Conservation (phyloP, 768 basidiomycete genomes). For the Tubosaeta sp. region DNA sequence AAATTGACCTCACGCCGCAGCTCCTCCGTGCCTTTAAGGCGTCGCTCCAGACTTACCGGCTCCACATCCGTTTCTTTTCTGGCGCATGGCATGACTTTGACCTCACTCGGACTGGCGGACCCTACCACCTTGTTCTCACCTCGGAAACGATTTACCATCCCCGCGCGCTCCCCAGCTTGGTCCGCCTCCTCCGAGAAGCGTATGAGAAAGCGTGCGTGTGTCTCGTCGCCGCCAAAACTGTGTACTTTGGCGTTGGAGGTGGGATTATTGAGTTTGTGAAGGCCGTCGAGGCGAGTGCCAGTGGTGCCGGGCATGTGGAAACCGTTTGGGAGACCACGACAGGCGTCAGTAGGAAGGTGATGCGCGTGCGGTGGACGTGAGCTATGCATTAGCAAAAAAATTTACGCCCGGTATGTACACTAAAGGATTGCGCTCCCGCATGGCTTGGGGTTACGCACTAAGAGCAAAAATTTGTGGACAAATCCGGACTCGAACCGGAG, state of each 20-base stretch:
- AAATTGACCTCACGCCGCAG: constrained; percentile 61
- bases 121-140: constrained; percentile 74
- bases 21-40: constrained; percentile 61
- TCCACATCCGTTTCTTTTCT: constrained; percentile 70
- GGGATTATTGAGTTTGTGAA: constrained; percentile 72
- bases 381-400: no score
- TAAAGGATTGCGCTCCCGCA: no score
- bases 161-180: constrained; percentile 58
- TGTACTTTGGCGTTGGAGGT: constrained; percentile 96
- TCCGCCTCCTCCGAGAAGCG: constrained; percentile 46
- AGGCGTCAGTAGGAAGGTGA: constrained; percentile 74
- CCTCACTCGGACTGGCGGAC: constrained; percentile 27
- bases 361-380: constrained; percentile 53
- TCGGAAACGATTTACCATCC: constrained; percentile 90
- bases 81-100: constrained; percentile 75
- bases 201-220: constrained; percentile 39
- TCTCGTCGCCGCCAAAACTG: constrained; percentile 84
- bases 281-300: constrained; percentile 35
- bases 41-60: constrained; percentile 49
- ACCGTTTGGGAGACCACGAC: constrained; percentile 59
- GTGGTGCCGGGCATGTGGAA: constrained; percentile 33
- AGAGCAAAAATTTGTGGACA: constrained; percentile 30
- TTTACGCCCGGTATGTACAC: no score
- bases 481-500: constrained; percentile 40
- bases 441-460: no score